phyloP scores from a whole-genome alignment of 2,329 filamentous ascomycete species.

The Fusarium compactum region DNA sequence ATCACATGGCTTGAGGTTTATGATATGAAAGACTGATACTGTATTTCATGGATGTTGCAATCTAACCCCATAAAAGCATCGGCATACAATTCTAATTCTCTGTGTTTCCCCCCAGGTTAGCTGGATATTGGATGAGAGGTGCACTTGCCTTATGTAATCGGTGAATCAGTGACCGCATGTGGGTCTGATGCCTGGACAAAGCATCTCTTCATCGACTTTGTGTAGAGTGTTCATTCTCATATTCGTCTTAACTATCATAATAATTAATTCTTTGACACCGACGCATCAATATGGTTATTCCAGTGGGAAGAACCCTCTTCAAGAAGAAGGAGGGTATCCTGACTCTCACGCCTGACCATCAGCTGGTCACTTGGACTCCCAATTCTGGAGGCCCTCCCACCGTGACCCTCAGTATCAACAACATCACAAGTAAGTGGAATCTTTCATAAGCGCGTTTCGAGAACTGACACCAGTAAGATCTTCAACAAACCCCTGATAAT shows the following conservation, averaged over 20 bases:
- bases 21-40: not conserved
- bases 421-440: constrained; percentile 79
- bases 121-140: not conserved
- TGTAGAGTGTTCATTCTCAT: not conserved
- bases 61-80: not conserved
- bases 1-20: not conserved
- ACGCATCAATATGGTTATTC: constrained; percentile 64
- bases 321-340: constrained; percentile 96
- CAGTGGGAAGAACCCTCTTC: constrained; percentile 78
- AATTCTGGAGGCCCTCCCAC: constrained; percentile 71
- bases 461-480: constrained; percentile 66
- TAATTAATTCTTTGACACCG: not conserved
- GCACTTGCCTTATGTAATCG: constrained; percentile 23
- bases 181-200: constrained; percentile 18
- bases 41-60: not conserved
- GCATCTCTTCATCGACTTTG: not conserved
- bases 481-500: constrained; percentile 94
- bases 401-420: constrained; percentile 77
- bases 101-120: not conserved
- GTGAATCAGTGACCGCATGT: constrained; percentile 16
- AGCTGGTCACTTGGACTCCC: constrained; percentile 85
- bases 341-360: constrained; percentile 78
- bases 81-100: not conserved
- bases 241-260: not conserved
- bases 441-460: not conserved